Conservation (phyloP, 495 filamentous ascomycete species). For the Astrocystis sublimbata region DNA sequence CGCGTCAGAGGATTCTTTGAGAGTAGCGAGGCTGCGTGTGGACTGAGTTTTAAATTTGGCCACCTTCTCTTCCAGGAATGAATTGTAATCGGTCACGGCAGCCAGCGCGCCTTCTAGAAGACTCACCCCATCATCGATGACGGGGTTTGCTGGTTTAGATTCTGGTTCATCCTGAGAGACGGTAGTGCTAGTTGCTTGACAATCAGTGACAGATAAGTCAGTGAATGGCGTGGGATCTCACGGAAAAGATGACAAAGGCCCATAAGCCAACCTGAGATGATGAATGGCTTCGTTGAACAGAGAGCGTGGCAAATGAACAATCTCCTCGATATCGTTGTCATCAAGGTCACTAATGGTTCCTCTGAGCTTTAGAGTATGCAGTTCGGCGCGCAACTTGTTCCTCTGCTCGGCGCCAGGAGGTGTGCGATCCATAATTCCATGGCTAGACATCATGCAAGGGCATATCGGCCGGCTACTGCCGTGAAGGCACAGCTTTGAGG, state of each 20-base stretch:
- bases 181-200: background rate
- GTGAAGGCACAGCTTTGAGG: background rate
- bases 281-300: background rate
- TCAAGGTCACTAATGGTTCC: background rate
- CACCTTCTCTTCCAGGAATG: constrained; percentile 10
- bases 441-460: background rate
- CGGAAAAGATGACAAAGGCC: constrained; percentile 15
- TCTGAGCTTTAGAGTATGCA: background rate
- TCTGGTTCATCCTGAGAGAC: background rate
- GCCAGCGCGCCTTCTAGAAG: background rate
- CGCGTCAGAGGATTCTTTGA: background rate
- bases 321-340: background rate
- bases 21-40: constrained; percentile 4
- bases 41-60: constrained; percentile 7
- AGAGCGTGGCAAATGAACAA: background rate
- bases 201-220: background rate
- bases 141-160: background rate
- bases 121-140: background rate
- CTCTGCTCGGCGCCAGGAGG: background rate
- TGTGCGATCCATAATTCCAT: background rate
- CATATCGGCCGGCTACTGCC: background rate
- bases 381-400: constrained; percentile 8
- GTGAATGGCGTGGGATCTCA: background rate
- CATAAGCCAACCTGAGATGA: background rate
- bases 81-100: constrained; percentile 4